These are phyloP conservation scores for Plectosphaerella plurivora DNA, from an alignment of 2,329 filamentous ascomycete genomes.

Conservation along the genomic window DNA sequence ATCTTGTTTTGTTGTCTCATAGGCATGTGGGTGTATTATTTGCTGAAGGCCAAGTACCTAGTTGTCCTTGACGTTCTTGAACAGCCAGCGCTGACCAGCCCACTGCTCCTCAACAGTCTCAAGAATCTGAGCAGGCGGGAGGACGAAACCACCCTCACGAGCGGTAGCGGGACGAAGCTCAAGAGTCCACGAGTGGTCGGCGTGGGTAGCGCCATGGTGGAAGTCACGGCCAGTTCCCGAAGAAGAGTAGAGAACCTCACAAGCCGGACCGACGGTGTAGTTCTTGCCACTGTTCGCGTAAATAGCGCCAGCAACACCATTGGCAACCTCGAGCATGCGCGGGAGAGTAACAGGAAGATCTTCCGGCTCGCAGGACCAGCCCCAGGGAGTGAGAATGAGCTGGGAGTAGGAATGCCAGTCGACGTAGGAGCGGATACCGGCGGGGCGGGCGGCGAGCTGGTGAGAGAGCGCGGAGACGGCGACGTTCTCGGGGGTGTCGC, in stretches of 20 bases:
- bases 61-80: slow-evolving; percentile 1
- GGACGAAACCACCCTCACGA: slow-evolving; percentile 11
- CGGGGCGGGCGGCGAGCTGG: slow-evolving; percentile 28
- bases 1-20: no score
- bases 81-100: slow-evolving; percentile 5
- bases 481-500: slow-evolving; percentile 42
- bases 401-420: slow-evolving; percentile 58
- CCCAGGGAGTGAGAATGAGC: slow-evolving; percentile 49
- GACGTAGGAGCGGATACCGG: slow-evolving; percentile 51
- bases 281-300: slow-evolving; percentile 11
- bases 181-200: slow-evolving; percentile 16
- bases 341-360: slow-evolving; percentile 16
- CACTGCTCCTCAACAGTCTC: slow-evolving; percentile 16
- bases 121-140: slow-evolving; percentile 14
- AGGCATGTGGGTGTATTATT: no score
- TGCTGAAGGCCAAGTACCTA: neutral
- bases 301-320: slow-evolving; percentile 38
- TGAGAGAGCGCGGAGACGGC: slow-evolving; percentile 42
- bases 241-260: slow-evolving; percentile 16
- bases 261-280: slow-evolving; percentile 14
- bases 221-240: slow-evolving; percentile 15
- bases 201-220: slow-evolving; percentile 14
- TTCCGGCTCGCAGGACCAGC: slow-evolving; percentile 41
- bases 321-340: slow-evolving; percentile 17
- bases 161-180: slow-evolving; percentile 13